Base-by-base conservation (phyloP, 2,329 filamentous ascomycete species). In the Immersiporthe knoxdaviesiana region DNA sequence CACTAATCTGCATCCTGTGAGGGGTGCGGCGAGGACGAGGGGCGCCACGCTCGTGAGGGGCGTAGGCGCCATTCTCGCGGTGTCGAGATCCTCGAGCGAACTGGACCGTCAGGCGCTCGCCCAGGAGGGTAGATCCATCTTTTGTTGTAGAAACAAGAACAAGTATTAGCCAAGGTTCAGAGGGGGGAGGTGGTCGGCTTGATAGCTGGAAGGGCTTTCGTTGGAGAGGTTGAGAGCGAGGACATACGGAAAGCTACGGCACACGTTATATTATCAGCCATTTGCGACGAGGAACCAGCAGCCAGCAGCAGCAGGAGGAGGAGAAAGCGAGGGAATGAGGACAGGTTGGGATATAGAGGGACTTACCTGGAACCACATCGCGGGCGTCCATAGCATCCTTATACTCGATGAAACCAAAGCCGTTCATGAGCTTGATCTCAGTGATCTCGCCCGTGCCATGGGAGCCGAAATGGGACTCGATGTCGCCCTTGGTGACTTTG, bases 351-450 rank as follows among this genome's bases (percentile, higher is more conserved):
- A 70, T 65, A 70, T 71, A 72, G 12, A 37, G 56, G n/a, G 62
- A 78, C 91, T 84, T 88, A 97, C 96, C 95, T 82, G 96, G 96
- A 78, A 99, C 96, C 73, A 99, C 94, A 84, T 99, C 96, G 79
- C 95, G 92, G 75, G 96, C 96, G 84, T 99, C 96, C 92, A 97
- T 93, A 70, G 94, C 90, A 84, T 98, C 96, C 82, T 97, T 97
- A 83, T 98, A 99, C 82, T 99, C 96, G 80, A 99, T 97, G 85
- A 99, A 99, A 80, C 96, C 96, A 79, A 99, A 99, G 78, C 96
- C 96, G 80, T 97, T 98, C 96, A 99, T 99, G 73, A 99, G 90
- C 86, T 99, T 99, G 84, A 99, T 95, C 85, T 99, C 96, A 75
- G 92, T 96, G 80, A 99, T 98, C 81, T 97, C 94, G 81, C 96